Base-by-base conservation (phyloP, 73 alveolate genomes). In the Stentor roeselii region DNA sequence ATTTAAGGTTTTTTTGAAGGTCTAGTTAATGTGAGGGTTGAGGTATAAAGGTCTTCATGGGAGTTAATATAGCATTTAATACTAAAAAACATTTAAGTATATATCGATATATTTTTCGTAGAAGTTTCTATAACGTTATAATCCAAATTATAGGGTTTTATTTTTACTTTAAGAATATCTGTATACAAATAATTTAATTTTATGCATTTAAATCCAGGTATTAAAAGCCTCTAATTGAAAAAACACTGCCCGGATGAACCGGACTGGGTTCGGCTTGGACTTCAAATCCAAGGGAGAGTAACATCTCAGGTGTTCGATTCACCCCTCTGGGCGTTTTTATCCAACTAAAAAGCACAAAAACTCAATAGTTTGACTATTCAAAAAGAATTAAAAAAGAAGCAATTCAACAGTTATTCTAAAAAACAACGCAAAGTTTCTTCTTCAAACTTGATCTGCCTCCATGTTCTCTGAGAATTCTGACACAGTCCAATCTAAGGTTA, bases 291-390 rank as follows among this genome's bases (percentile, higher is more conserved):
- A 93, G 96, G 98, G 98, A 88, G 98, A 85, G 86, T 88, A 93
- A 92, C 83, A 95, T 92, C 98, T 88, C 98, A 93, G 98, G 98
- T 90, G 98, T 93, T 93, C 98, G 95, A 93, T 93, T 93, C 98
- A 92, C 98, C 98, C 98, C 91, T 95, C 92, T 94, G 95, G 77
- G 98, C 98, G 98, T 59, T 78, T 87, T 91, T 92, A 89, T 82
- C n/a, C n/a, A n/a, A n/a, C n/a, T n/a, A n/a, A n/a, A n/a, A n/a
- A n/a, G n/a, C n/a, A n/a, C n/a, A n/a, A n/a, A n/a, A n/a, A n/a
- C n/a, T n/a, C n/a, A n/a, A n/a, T n/a, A n/a, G n/a, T n/a, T n/a
- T n/a, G n/a, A n/a, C n/a, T n/a, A n/a, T n/a, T n/a, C n/a, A n/a
- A n/a, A n/a, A n/a, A n/a, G n/a, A n/a, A n/a, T n/a, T n/a, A n/a